These are phyloP conservation scores for Coniochaeta hoffmannii DNA, from an alignment of 2,329 filamentous ascomycete genomes.

Conservation along the genomic window DNA sequence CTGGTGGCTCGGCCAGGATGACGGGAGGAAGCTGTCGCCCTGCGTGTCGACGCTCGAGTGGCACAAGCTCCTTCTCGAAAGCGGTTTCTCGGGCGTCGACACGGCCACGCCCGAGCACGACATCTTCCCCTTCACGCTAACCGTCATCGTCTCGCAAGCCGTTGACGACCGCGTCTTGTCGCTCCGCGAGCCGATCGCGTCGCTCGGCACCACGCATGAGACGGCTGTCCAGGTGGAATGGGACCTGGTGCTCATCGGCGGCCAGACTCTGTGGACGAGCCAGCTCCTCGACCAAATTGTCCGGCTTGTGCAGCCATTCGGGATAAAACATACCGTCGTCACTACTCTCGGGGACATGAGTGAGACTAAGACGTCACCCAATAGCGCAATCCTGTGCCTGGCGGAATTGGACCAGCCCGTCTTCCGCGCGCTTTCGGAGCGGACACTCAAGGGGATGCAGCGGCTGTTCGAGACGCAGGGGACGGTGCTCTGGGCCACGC, in stretches of 20 bases:
- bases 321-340: not conserved
- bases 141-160: constrained; percentile 16
- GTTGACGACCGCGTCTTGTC: constrained; percentile 13
- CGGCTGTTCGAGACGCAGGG: not conserved
- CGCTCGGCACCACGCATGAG: not conserved
- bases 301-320: not conserved
- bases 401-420: constrained; percentile 7
- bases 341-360: not conserved
- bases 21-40: constrained; percentile 9
- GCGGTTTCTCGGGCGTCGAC: constrained; percentile 18
- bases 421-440: not conserved
- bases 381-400: constrained; percentile 1
- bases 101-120: constrained; percentile 7
- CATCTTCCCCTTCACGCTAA: not conserved
- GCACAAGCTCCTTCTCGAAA: constrained; percentile 13
- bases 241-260: constrained; percentile 14
- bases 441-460: constrained; percentile 6
- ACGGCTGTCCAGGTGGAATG: not conserved
- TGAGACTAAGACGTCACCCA: not conserved
- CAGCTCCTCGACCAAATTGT: constrained; percentile 4
- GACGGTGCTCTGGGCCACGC: constrained; percentile 10
- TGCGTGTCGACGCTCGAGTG: constrained; percentile 11
- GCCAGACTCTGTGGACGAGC: constrained; percentile 3
- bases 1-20: constrained; percentile 15
- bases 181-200: constrained; percentile 13